These are phyloP conservation scores for Persicaria tinctoria DNA, from an alignment of 148 eudicot genomes.

Conservation along the genomic window DNA sequence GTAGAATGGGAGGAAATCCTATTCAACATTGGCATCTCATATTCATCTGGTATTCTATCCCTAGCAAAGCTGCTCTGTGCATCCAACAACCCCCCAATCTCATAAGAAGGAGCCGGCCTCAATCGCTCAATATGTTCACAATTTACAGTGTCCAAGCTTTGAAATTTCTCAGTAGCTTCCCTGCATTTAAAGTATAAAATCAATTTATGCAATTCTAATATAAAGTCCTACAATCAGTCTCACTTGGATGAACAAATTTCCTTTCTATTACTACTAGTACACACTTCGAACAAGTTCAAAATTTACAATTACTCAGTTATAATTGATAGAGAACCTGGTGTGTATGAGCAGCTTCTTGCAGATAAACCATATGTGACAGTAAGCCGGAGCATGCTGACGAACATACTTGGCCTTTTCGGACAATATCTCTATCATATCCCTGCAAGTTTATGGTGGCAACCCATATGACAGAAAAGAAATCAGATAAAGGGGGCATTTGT, in stretches of 20 bases:
- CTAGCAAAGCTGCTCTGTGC: neutral
- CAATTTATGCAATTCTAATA: too few relatives aligned
- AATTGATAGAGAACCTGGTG: slow-evolving; percentile 43
- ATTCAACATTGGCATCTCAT: neutral
- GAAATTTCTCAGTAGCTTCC: slow-evolving; percentile 1
- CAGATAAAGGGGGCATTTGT: neutral
- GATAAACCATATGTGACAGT: slow-evolving; percentile 72
- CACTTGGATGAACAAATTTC: neutral
- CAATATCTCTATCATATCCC: slow-evolving; percentile 68
- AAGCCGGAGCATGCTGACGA: slow-evolving; percentile 49
- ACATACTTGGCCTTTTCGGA: slow-evolving; percentile 80
- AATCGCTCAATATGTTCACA: neutral
- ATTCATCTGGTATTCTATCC: neutral
- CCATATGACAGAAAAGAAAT: neutral
- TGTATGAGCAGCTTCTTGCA: slow-evolving; percentile 61
- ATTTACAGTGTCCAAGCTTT: neutral
- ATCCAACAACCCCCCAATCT: neutral
- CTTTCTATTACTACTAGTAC: neutral
- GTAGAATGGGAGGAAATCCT: neutral
- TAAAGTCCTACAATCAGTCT: neutral
- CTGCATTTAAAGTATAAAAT: neutral
- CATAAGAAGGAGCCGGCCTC: slow-evolving; percentile 2
- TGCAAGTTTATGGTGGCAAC: slow-evolving; percentile 22
- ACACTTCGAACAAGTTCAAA: too few relatives aligned
- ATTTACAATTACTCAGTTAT: neutral